Base-by-base conservation (phyloP, 441 rosid species). In the Geranium incanum region DNA sequence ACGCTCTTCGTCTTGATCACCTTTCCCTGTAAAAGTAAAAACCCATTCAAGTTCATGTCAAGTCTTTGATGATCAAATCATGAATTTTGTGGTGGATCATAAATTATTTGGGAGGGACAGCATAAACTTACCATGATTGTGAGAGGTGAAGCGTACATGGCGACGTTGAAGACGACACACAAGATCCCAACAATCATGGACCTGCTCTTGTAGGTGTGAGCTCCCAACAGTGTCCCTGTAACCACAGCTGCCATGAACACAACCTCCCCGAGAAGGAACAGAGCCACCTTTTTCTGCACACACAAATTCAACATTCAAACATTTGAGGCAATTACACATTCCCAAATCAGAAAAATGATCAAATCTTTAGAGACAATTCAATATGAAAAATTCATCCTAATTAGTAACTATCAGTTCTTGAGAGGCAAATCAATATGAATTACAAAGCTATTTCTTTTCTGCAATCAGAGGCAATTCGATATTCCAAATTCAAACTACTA, bases 61-160 rank as follows among this genome's bases (percentile, higher is more conserved):
- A 39, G 33, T 28, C 33, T 28, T 39, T 4, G 8, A 4, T 39
- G 8, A 4, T 39, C 43, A 39, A 4, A 39, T 39, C 8, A 39
- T 39, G 0, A 37, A 19, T 16, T 2, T 37, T 33, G 16, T n/a
- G 12, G 3, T 48, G 12, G n/a, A 2, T 1, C 11, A 12, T 50
- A 3, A 50, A 50, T n/a, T 9, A 12, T 1, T 9, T 50, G 5
- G 15, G 5, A 11, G n/a, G n/a, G 12, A 48, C 12, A 74, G 21
- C 21, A 21, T 21, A 21, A 21, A 28, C 82, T 21, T 84, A 89
- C 89, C 81, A 83, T 76, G 69, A 82, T 76, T 1, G 67, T 38
- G 2, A 84, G 88, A 59, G 98, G 98, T 6, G 91, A 72, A 33
- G 62, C 77, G 60, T 93, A 93, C 98, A 93, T 93, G n/a, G 79